Percentiles rank a stretch among this genome's conserved stretches.
phyloP scores from a whole-genome alignment of 345 rosid genomes.

The Gossypium herbaceum region DNA sequence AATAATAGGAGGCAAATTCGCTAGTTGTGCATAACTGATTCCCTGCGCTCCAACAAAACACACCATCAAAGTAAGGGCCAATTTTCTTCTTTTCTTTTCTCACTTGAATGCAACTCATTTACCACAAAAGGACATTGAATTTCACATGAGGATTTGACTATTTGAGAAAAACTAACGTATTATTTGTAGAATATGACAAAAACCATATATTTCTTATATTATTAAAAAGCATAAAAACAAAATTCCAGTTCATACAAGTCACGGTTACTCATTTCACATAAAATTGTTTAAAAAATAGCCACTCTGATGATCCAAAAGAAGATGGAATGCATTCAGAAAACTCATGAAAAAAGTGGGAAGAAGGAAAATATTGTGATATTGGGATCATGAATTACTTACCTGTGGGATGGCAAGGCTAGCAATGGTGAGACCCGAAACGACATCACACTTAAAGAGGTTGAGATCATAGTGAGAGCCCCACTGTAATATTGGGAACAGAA shows the following conservation, averaged over 20 bases:
- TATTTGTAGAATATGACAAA: neutral
- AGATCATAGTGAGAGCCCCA: conserved; percentile 75
- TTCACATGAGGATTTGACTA: conserved; percentile 1
- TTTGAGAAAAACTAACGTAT: neutral
- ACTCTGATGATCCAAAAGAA: conserved; percentile 24
- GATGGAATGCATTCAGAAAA: conserved; percentile 23
- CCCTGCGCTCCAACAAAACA: conserved; percentile 55
- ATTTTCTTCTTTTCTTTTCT: too few relatives aligned
- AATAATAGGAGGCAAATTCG: conserved; percentile 73
- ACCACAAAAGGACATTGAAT: neutral
- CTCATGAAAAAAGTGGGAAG: neutral
- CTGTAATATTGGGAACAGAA: conserved; percentile 68
- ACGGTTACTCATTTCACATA: neutral
- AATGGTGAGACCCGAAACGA: conserved; percentile 96
- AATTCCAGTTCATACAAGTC: conserved; percentile 16
- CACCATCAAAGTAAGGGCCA: too few relatives aligned
- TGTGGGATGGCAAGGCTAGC: conserved; percentile 99
- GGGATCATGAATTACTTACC: conserved; percentile 46
- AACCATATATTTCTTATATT: neutral
- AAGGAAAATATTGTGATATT: neutral
- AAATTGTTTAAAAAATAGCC: neutral
- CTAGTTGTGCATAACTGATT: conserved; percentile 97
- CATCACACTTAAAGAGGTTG: conserved; percentile 66
- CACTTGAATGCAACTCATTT: too few relatives aligned
- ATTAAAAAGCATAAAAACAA: conserved; percentile 1